A percentile compares a stretch with the other conserved stretches of the same genome.
These are phyloP conservation scores for Pythium volutum DNA, from an alignment of 352 stramenopile genomes.

Conservation along the genomic window DNA sequence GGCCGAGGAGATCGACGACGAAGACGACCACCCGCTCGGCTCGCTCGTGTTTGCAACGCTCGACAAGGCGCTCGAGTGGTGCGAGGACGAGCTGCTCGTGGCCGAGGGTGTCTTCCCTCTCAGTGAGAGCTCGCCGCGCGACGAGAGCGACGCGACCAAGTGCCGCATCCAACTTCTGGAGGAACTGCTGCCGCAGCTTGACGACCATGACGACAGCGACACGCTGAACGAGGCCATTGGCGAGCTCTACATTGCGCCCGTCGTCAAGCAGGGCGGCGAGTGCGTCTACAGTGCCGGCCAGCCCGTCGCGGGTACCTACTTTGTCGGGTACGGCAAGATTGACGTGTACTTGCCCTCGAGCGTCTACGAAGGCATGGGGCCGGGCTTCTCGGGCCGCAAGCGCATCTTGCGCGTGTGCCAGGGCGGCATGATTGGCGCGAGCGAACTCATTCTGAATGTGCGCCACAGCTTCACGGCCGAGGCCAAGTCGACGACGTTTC, in stretches of 20 bases:
- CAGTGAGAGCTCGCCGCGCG: constrained; percentile 44
- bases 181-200: constrained; percentile 46
- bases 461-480: constrained; percentile 82
- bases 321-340: constrained; percentile 82
- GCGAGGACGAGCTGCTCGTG: constrained; percentile 81
- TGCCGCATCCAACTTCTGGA: constrained; percentile 62
- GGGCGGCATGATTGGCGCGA: constrained; percentile 72
- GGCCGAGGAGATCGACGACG: constrained; percentile 27
- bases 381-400: constrained; percentile 73
- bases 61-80: constrained; percentile 84
- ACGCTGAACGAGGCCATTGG: constrained; percentile 58
- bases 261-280: constrained; percentile 57
- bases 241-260: constrained; percentile 67
- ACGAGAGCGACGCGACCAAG: constrained; percentile 25
- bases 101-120: constrained; percentile 61
- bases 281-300: constrained; percentile 66
- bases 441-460: constrained; percentile 79
- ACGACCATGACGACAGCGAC: constrained; percentile 18
- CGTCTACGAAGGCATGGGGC: constrained; percentile 73
- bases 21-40: constrained; percentile 26
- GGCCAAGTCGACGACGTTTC: constrained; percentile 54
- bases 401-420: constrained; percentile 80
- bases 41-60: constrained; percentile 83
- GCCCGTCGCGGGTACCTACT: constrained; percentile 67
- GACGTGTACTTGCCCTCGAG: constrained; percentile 84